Base-by-base conservation (phyloP, 2,329 filamentous ascomycete species). In the Colletotrichum spinosum region DNA sequence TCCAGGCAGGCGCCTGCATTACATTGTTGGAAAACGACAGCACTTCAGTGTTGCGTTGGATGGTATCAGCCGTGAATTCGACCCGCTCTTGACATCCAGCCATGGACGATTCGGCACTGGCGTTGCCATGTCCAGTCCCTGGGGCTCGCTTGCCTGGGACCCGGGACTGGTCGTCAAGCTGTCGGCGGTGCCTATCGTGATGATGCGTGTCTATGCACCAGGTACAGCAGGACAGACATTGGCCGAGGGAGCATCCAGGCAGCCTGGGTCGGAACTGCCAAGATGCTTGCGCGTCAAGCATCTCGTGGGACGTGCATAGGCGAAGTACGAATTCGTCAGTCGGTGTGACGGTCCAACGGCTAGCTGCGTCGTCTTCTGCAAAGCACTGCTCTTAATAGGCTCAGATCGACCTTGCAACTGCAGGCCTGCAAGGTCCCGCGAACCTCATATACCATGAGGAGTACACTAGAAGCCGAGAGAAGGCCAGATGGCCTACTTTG, bases 371-470 rank as follows among this genome's bases (percentile, higher is more conserved):
- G 25, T 25, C 25, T 25, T 25, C 25, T 65, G 62, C 33, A 38
- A 17, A 35, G 46, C 41, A 39, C 39, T 13, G 35, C 41, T 58
- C 56, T 33, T 9, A 56, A 55, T 42, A 37, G 34, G 57, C 35
- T 51, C 62, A 50, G 55, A 65, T 60, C 61, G 61, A 45, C 56
- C 46, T 17, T 50, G 45, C 34, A 51, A 55, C 34, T 50, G 45
- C 34, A 51, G 51, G 50, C 46, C 56, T 65, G 62, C 62, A 65
- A 62, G 62, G 62, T 65, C 58, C 62, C 62, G 52, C 48, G 59
- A 62, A 44, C 37, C 52, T 65, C 52, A 48, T 25, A 25, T 25
- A 25, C 25, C 25, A 25, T 25, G 25, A 25, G 25, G 25, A 25
- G 25, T 25, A 25, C 25, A 25, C 25, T 25, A 25, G 25, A 25